These are phyloP conservation scores for Coemansia erecta DNA, from an alignment of 192 early-diverging fungal genomes.

Conservation along the genomic window DNA sequence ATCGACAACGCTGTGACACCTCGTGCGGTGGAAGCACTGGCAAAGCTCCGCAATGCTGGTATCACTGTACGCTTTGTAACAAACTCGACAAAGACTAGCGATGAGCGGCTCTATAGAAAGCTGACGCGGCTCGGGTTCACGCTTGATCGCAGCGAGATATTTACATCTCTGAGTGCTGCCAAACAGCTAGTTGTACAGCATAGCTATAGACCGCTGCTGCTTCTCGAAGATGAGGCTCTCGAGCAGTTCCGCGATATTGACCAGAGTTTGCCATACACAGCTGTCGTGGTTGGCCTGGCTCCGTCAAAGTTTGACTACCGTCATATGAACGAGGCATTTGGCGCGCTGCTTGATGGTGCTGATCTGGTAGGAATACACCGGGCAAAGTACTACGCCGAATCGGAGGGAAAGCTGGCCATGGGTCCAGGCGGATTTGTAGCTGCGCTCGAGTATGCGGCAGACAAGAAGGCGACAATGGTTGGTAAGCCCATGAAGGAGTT, in stretches of 20 bases:
- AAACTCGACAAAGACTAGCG: slow-evolving; percentile 83
- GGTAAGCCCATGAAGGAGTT: slow-evolving; percentile 81
- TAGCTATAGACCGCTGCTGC: slow-evolving; percentile 65
- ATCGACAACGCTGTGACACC: slow-evolving; percentile 66
- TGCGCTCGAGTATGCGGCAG: slow-evolving; percentile 78
- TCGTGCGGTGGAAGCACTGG: slow-evolving; percentile 64
- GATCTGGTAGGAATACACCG: slow-evolving; percentile 82
- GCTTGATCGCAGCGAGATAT: slow-evolving; percentile 60
- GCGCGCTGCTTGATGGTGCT: slow-evolving; percentile 58
- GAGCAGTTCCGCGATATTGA: slow-evolving; percentile 67
- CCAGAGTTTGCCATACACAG: slow-evolving; percentile 58
- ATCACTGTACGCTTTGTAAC: slow-evolving; percentile 73
- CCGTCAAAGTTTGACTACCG: slow-evolving; percentile 54
- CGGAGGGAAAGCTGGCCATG: slow-evolving; percentile 59
- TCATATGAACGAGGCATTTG: slow-evolving; percentile 76
- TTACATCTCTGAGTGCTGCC: slow-evolving; percentile 81
- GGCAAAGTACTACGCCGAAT: slow-evolving; percentile 71
- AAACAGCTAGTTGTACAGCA: slow-evolving; percentile 57
- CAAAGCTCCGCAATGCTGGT: slow-evolving; percentile 57
- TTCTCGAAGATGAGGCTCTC: slow-evolving; percentile 71
- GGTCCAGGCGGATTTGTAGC: slow-evolving; percentile 90
- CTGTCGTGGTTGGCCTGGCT: slow-evolving; percentile 82
- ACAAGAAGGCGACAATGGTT: slow-evolving; percentile 62
- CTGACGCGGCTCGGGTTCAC: slow-evolving; percentile 68
- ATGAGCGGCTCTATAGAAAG: slow-evolving; percentile 55